Evolutionary conservation across 768 basidiomycete species (phyloP).

Genomic region (Dentipellis sp.): DNA sequence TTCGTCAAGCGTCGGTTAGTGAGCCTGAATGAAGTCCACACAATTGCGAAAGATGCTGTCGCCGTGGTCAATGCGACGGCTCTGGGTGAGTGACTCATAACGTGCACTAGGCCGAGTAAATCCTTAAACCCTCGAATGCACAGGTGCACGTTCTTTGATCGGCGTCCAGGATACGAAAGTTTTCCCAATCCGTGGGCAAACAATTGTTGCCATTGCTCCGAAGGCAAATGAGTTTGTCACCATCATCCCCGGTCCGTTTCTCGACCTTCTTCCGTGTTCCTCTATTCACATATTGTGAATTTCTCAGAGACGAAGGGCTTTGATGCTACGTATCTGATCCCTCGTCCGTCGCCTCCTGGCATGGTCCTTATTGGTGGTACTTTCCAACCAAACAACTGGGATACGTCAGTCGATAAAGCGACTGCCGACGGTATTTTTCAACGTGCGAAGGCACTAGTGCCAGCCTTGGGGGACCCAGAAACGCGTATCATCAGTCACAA

Average conservation of each 20-base stretch:
- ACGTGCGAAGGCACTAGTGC: conserved; percentile 32
- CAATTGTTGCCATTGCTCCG: conserved; percentile 66
- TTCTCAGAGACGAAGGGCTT: conserved; percentile 4
- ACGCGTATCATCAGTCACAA: conserved; percentile 42
- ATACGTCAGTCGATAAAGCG: conserved; percentile 35
- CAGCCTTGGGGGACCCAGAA: conserved; percentile 23
- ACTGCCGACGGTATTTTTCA: conserved; percentile 36
- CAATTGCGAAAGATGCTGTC: conserved; percentile 25
- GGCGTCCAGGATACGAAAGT: conserved; percentile 74
- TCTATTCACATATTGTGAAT: not conserved
- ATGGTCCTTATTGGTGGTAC: conserved; percentile 50
- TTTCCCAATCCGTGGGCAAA: conserved; percentile 79
- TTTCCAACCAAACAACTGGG: conserved; percentile 39
- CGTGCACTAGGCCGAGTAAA: not conserved
- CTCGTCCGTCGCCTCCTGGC: conserved; percentile 39
- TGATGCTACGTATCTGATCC: conserved; percentile 49
- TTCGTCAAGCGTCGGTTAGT: conserved; percentile 34
- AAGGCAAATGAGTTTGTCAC: conserved; percentile 36
- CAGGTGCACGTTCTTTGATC: conserved; percentile 62
- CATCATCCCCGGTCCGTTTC: not conserved
- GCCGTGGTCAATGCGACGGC: conserved; percentile 50
- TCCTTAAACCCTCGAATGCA: not conserved
- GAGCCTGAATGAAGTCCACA: conserved; percentile 37
- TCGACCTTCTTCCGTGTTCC: not conserved
- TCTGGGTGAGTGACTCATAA: conserved; percentile 29